Percentiles rank a stretch among this genome's conserved stretches.
Evolutionary conservation across 257 asterid genomes (phyloP).

Genomic region (Leonotis leonurus): DNA sequence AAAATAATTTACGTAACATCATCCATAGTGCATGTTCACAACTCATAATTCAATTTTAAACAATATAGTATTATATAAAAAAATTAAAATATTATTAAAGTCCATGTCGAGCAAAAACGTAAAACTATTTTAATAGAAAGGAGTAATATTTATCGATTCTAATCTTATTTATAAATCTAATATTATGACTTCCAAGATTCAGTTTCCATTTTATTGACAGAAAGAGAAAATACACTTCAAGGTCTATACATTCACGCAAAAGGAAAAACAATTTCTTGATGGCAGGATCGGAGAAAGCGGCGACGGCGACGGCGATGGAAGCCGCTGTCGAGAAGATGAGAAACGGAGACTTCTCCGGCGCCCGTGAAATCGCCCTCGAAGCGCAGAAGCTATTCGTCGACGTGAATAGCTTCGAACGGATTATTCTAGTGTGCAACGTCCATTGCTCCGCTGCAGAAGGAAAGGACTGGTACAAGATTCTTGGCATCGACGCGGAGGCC

Average conservation of each 20-base stretch:
- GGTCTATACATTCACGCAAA: neutral
- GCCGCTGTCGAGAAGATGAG: conserved; percentile 48
- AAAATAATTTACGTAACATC: no score
- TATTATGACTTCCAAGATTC: neutral
- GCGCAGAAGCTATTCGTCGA: conserved; percentile 42
- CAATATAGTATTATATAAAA: no score
- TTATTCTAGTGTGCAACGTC: conserved; percentile 52
- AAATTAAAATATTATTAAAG: no score
- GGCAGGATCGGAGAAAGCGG: conserved; percentile 45
- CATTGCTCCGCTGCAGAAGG: conserved; percentile 42
- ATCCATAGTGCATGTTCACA: no score
- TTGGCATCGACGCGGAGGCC: conserved; percentile 36
- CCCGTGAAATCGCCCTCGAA: conserved; percentile 27
- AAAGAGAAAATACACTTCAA: no score
- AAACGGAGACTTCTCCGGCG: conserved; percentile 37
- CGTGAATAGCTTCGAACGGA: conserved; percentile 29
- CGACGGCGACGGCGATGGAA: conserved; percentile 34
- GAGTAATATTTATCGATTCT: no score
- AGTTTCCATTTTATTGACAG: no score
- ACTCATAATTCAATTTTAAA: no score
- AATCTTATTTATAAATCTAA: no score
- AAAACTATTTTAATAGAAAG: no score
- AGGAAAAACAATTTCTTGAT: neutral
- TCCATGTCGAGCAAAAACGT: no score
- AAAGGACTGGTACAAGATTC: conserved; percentile 52